Evolutionary conservation across 2,329 filamentous ascomycete genomes (phyloP).

Genomic region (Botrytis paeoniae): DNA sequence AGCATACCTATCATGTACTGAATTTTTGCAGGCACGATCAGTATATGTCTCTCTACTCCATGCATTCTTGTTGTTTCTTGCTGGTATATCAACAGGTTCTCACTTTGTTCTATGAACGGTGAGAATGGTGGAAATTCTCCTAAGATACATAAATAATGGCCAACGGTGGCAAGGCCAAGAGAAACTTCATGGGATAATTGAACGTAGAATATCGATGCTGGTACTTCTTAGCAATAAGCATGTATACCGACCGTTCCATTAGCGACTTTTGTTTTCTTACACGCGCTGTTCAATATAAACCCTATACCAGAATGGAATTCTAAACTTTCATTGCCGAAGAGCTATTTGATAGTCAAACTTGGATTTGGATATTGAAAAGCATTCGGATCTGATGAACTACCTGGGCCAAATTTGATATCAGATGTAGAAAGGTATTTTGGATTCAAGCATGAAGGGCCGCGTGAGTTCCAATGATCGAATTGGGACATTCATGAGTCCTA

Average conservation of each 20-base stretch:
- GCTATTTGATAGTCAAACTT: neutral
- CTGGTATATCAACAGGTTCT: neutral
- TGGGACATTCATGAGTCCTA: neutral
- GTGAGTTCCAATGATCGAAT: neutral
- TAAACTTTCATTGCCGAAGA: too few species aligned
- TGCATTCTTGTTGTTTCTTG: neutral
- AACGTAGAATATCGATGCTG: neutral
- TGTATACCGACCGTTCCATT: neutral
- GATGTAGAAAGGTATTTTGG: neutral
- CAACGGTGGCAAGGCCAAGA: neutral
- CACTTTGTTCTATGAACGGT: neutral
- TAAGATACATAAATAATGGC: neutral
- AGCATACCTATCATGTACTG: neutral
- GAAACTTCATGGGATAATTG: neutral
- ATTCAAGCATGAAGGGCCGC: neutral
- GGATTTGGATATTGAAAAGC: neutral
- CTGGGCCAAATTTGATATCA: neutral
- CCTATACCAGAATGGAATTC: too few species aligned
- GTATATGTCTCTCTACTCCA: neutral
- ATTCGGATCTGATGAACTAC: neutral
- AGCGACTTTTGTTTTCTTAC: neutral
- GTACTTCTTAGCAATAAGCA: neutral
- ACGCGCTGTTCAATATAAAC: neutral
- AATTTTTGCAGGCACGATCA: neutral
- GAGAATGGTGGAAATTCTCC: neutral